Percentiles rank a stretch among this genome's conserved stretches.
Evolutionary conservation across 1,284 basidiomycete species (phyloP).

Genomic region (Peniophora sp.): DNA sequence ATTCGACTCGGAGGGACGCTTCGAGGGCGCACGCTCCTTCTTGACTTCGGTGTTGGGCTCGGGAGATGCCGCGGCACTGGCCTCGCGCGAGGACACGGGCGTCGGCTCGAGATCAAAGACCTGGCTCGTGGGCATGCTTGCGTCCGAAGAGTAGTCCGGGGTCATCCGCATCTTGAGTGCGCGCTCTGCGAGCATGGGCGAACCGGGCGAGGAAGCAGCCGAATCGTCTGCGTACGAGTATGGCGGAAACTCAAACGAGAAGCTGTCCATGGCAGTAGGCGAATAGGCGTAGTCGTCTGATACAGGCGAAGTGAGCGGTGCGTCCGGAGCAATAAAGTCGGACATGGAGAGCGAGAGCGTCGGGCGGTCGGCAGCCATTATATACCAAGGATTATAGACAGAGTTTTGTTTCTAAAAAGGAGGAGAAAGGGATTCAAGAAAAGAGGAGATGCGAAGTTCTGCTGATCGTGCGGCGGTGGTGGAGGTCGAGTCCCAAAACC

Average conservation of each 20-base stretch:
- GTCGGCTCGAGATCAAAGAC: constrained; percentile 51
- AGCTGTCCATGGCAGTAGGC: constrained; percentile 28
- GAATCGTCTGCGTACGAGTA: constrained; percentile 40
- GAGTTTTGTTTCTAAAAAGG: no score
- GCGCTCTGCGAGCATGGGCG: constrained; percentile 37
- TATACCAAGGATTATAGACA: constrained; percentile 7
- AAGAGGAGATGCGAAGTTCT: no score
- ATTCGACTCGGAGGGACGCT: constrained; percentile 31
- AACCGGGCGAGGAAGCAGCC: constrained; percentile 26
- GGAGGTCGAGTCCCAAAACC: no score
- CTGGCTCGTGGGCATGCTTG: constrained; percentile 51
- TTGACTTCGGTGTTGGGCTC: no score
- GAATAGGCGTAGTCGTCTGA: constrained; percentile 34
- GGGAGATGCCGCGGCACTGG: background rate
- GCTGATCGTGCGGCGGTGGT: no score
- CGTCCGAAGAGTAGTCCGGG: constrained; percentile 35
- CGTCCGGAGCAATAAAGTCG: constrained; percentile 47
- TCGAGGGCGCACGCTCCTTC: constrained; percentile 16
- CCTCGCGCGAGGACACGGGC: constrained; percentile 15
- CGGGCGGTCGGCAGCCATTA: constrained; percentile 18
- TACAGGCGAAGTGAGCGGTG: constrained; percentile 46
- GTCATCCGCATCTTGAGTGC: constrained; percentile 42
- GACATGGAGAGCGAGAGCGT: constrained; percentile 41
- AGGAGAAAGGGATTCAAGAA: no score
- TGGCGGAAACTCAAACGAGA: constrained; percentile 25